Evolutionary conservation across 108 stramenopile genomes (phyloP).

Genomic region (Fragilaria radians): DNA sequence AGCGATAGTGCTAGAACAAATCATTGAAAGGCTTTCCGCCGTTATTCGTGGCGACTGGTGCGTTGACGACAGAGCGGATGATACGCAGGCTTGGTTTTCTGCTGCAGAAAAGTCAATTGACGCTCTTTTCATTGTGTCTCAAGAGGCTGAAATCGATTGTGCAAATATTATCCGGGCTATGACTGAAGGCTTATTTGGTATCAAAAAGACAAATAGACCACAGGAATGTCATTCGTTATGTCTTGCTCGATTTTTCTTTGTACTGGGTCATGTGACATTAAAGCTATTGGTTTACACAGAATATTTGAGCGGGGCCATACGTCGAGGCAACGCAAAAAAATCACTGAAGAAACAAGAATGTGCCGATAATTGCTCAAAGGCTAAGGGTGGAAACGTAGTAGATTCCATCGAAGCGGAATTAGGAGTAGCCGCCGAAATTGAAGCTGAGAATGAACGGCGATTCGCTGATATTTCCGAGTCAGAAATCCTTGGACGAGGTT

Average conservation of each 20-base stretch:
- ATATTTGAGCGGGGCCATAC: slow-evolving; percentile 63
- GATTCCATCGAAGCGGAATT: slow-evolving; percentile 87
- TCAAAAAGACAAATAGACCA: slow-evolving; percentile 1
- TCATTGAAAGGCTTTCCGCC: slow-evolving; percentile 66
- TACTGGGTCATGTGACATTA: slow-evolving; percentile 91
- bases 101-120: slow-evolving; percentile 83
- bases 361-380: slow-evolving; percentile 45
- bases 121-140: slow-evolving; percentile 71
- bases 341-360: slow-evolving; percentile 76
- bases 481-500: slow-evolving; percentile 85
- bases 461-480: slow-evolving; percentile 84
- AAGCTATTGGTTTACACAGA: slow-evolving; percentile 93
- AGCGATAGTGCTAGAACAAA: slow-evolving; percentile 63
- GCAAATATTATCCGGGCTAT: slow-evolving; percentile 77
- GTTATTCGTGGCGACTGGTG: slow-evolving; percentile 87
- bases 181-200: slow-evolving; percentile 29
- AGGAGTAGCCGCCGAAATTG: slow-evolving; percentile 71
- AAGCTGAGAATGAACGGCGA: slow-evolving; percentile 78
- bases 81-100: slow-evolving; percentile 83
- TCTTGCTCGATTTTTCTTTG: slow-evolving; percentile 92
- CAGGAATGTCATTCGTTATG: slow-evolving; percentile 48
- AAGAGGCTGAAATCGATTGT: slow-evolving; percentile 64
- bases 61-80: slow-evolving; percentile 43
- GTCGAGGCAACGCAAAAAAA: slow-evolving; percentile 69
- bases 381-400: slow-evolving; percentile 21